Evolutionary conservation across 2,329 filamentous ascomycete species (phyloP).

Genomic region (Colletotrichum kahawae): DNA sequence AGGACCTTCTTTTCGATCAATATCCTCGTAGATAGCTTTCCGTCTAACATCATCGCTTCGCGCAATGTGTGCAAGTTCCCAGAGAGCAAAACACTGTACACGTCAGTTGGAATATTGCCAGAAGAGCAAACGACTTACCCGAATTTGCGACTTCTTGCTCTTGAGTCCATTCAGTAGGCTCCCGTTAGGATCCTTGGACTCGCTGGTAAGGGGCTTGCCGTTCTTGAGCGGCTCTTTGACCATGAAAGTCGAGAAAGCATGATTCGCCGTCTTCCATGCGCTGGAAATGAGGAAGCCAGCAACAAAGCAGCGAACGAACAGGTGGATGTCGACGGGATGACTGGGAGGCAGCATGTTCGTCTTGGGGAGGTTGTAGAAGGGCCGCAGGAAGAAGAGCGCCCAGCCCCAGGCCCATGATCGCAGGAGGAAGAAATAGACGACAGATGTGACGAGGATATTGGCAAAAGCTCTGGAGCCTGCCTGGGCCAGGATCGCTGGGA

Average conservation of each 20-base stretch:
- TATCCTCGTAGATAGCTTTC: constrained; percentile 83
- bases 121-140: constrained; percentile 50
- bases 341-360: constrained; percentile 66
- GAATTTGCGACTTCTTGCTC: constrained; percentile 79
- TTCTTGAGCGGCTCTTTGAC: constrained; percentile 83
- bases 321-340: constrained; percentile 61
- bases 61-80: constrained; percentile 86
- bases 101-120: not conserved
- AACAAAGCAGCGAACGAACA: constrained; percentile 60
- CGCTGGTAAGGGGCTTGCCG: constrained; percentile 79
- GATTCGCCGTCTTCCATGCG: constrained; percentile 79
- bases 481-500: constrained; percentile 44
- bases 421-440: constrained; percentile 68
- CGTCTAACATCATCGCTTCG: constrained; percentile 76
- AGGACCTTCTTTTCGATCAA: constrained; percentile 79
- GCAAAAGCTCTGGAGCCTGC: constrained; percentile 45
- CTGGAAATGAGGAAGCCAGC: constrained; percentile 72
- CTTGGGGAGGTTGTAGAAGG: constrained; percentile 78
- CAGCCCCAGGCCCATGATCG: constrained; percentile 71
- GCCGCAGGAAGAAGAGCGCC: constrained; percentile 72
- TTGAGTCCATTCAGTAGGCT: constrained; percentile 85
- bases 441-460: constrained; percentile 49
- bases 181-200: constrained; percentile 90
- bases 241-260: constrained; percentile 81
- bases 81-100: constrained; percentile 72